Evolutionary conservation across 2,329 filamentous ascomycete species (phyloP), one percentile per base, ranked within the genome.

Genomic region (Elsinoe arachidis): DNA sequence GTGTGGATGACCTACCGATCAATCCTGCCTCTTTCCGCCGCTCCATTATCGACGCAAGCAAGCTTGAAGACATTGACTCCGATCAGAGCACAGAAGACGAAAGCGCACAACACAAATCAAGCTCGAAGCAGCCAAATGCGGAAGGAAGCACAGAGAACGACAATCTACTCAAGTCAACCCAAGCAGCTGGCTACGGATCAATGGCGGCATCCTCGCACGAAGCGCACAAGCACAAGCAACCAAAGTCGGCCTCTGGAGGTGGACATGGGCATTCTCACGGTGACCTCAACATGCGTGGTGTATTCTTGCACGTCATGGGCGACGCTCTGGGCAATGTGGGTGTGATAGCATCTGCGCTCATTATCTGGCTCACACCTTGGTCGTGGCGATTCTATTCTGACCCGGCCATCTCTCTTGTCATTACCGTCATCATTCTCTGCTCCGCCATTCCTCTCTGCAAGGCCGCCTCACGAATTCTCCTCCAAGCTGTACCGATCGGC

Each of bases 271-370:
- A 95, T 70, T 88, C 77, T 61, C 90, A 95, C 69, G 85, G 77
- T 59, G 91, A 99, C 68, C 86, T 99, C 77, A 96, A 96, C 71
- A 97, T 99, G 92, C 79, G 80, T n/a, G 83, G 83, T 59, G 82
- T 86, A 60, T 85, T 86, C 72, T 73, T 85, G 1, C 82, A 85
- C 64, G 82, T 85, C 56, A 80, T 95, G 62, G 89, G 90, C 41
- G 89, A 95, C 71, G 88, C 88, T 46, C 80, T 95, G 2, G 90
- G 89, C 63, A 95, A 95, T 67, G 81, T 95, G 56, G 90, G 89
- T 65, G 89, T 95, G 63, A 95, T 95, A 61, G 78, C 79, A 49
- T 89, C 89, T 3, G 90, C 88, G 3, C 79, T 95, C 35, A 79
- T 93, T 69, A 97, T 99, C 74, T 96, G 91, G 91, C 79, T 95